These are phyloP conservation scores for Penicillium salamii DNA, from an alignment of 495 filamentous ascomycete species.

Conservation along the genomic window DNA sequence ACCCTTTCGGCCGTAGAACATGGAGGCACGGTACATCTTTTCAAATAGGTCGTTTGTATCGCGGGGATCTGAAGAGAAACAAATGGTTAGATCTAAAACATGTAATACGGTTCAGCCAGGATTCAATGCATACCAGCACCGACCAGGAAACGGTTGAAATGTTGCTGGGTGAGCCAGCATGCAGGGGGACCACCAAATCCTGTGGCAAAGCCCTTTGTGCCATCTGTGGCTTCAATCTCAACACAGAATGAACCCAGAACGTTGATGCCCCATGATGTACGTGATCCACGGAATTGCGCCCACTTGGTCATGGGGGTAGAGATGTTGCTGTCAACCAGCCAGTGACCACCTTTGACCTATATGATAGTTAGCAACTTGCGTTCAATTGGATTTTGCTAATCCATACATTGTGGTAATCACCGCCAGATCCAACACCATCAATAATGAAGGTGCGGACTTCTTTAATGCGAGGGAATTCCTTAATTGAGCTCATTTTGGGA, in stretches of 20 bases:
- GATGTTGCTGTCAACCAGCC: slow-evolving; percentile 88
- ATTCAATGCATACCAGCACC: slow-evolving; percentile 55
- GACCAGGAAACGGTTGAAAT: slow-evolving; percentile 87
- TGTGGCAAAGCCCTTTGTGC: slow-evolving; percentile 87
- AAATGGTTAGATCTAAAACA: not conserved
- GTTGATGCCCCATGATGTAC: slow-evolving; percentile 95
- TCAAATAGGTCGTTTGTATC: slow-evolving; percentile 88
- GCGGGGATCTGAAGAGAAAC: slow-evolving; percentile 59
- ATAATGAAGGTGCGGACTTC: slow-evolving; percentile 77
- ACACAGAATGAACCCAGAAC: slow-evolving; percentile 90
- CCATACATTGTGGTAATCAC: slow-evolving; percentile 87
- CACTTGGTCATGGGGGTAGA: slow-evolving; percentile 88
- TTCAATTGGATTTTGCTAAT: not conserved
- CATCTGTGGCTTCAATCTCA: slow-evolving; percentile 86
- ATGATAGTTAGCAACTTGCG: slow-evolving; percentile 2
- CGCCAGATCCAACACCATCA: slow-evolving; percentile 81
- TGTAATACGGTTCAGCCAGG: not conserved
- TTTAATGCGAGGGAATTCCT: slow-evolving; percentile 61
- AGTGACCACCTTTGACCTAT: slow-evolving; percentile 77
- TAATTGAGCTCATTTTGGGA: slow-evolving; percentile 37
- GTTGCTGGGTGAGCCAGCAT: slow-evolving; percentile 87
- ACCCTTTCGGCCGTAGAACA: slow-evolving; percentile 94
- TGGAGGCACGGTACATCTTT: slow-evolving; percentile 91
- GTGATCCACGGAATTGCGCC: slow-evolving; percentile 79
- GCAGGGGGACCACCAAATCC: slow-evolving; percentile 91